phyloP scores from a whole-genome alignment of 148 eudicot species.

The Euryodendron excelsum region DNA sequence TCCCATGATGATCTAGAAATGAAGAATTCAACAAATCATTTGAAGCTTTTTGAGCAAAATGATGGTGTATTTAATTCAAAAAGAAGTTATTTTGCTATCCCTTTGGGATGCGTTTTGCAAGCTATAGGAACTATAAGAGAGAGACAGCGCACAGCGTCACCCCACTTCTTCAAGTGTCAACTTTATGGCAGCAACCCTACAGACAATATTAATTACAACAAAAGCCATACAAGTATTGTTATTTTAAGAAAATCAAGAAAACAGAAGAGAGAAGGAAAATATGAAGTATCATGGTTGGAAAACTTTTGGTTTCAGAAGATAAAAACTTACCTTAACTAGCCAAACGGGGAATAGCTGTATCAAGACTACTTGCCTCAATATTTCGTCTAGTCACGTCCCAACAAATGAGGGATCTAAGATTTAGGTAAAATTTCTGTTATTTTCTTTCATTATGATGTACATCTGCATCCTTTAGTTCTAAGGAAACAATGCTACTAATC shows the following conservation, averaged over 20 bases:
- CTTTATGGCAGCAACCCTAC: neutral
- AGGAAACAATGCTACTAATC: neutral
- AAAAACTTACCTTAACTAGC: neutral
- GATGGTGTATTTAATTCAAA: neutral
- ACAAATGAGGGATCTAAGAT: neutral
- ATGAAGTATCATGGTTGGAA: neutral
- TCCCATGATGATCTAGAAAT: conserved; percentile 75
- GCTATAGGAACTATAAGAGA: neutral
- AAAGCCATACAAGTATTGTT: neutral
- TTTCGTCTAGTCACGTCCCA: neutral
- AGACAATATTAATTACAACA: neutral
- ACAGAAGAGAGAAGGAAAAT: neutral
- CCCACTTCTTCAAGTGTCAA: neutral
- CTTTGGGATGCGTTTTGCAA: neutral
- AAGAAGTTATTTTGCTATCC: neutral
- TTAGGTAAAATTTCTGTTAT: neutral
- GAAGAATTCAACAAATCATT: neutral
- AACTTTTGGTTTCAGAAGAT: neutral
- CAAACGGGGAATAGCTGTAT: neutral
- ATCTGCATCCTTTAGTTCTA: neutral
- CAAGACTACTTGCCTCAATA: neutral
- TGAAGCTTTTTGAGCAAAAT: neutral
- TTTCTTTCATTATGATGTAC: neutral
- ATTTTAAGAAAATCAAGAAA: neutral
- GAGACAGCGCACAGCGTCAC: neutral